phyloP scores from a whole-genome alignment of 2,329 filamentous ascomycete species.

The Diaporthe citri region DNA sequence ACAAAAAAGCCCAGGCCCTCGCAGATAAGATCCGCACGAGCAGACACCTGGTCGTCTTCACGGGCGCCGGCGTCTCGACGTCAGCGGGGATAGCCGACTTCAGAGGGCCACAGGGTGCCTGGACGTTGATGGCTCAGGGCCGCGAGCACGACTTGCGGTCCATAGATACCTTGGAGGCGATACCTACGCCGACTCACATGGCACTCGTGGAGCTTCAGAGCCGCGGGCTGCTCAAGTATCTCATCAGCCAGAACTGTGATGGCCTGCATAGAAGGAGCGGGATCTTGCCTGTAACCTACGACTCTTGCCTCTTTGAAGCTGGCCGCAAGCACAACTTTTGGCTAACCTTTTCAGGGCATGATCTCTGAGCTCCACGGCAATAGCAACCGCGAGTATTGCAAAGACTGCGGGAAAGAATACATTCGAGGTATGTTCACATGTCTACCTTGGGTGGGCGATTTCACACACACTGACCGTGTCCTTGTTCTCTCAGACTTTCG shows the following conservation, averaged over 20 bases:
- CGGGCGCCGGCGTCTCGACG: constrained; percentile 61
- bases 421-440: constrained; percentile 52
- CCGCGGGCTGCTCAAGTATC: constrained; percentile 18
- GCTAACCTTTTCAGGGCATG: constrained; percentile 47
- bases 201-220: constrained; percentile 48
- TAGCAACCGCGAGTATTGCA: constrained; percentile 59
- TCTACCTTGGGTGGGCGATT: neutral
- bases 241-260: constrained; percentile 56
- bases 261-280: constrained; percentile 60
- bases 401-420: constrained; percentile 59
- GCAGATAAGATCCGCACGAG: constrained; percentile 54
- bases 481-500: constrained; percentile 54
- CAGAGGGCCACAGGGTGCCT: constrained; percentile 59
- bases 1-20: constrained; percentile 53
- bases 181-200: constrained; percentile 61
- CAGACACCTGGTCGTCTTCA: constrained; percentile 61
- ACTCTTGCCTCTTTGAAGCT: neutral
- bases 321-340: neutral
- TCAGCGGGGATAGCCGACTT: constrained; percentile 63
- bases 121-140: constrained; percentile 59
- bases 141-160: constrained; percentile 49
- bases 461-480: neutral
- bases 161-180: constrained; percentile 56
- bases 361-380: constrained; percentile 63
- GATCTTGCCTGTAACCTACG: constrained; percentile 53